Evolutionary conservation across 2,329 filamentous ascomycete species (phyloP), one percentile per base, ranked within the genome.

Genomic region (Didymella segeticola): DNA sequence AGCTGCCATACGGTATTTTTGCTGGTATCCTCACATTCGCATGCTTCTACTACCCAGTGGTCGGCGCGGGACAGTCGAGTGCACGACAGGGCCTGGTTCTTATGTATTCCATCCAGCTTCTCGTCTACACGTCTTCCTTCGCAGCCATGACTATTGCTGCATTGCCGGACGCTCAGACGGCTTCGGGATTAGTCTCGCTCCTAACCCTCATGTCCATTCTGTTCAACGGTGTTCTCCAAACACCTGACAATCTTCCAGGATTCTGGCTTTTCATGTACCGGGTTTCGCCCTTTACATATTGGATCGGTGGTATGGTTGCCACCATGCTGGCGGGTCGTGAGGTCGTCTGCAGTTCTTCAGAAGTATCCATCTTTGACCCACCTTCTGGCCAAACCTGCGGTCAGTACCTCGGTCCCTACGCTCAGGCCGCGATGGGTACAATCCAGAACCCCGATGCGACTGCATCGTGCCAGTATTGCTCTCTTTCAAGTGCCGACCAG

Each of bases 211-310:
- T 83, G 70, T 78, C 56, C 71, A 66, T 70, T 14, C 47, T 71
- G 5, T 71, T 71, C 57, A 67, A 78, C 61, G 79, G 87, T 68
- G 87, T 90, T 3, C 75, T 91, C 47, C 84, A 87, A 55, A 72
- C 80, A 0, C 83, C 86, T 0, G 55, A 66, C 3, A 78, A 80
- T 0, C 78, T 91, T 1, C 88, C 89, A 0, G 80, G 84, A 0
- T 91, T 91, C 77, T 92, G 89, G 89, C 85, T 85, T 56, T 91
- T 90, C 76, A 91, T 91, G 88, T 89, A 90, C 72, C 81, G 84
- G 22, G 78, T 85, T 10, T 86, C 82, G 0, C 87, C 86, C 0
- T 86, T 89, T 54, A 89, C 86, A 0, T 90, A 90, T 72, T 85
- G 81, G 79, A 66, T 80, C 17, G 66, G 57, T 15, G 75, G 75